Base-by-base conservation (phyloP, 176 grass and related monocot genomes). In the Eragrostis curvula region DNA sequence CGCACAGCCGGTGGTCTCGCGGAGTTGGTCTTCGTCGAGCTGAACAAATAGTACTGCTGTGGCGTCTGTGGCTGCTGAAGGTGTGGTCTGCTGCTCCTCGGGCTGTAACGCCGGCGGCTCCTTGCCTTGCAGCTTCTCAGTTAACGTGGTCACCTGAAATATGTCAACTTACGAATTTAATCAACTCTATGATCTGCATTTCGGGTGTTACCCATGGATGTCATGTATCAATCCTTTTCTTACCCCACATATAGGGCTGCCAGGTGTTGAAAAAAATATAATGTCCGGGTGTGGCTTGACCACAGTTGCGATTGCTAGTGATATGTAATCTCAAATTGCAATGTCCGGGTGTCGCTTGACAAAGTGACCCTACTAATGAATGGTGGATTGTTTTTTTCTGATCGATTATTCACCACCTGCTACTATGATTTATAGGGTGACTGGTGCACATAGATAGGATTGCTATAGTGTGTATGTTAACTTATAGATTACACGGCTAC, bases 101-200 rank as follows among this genome's bases (percentile, higher is more conserved):
- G 43, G 50, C 20, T 89, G 74, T 40, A 48, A 20, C 51, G n/a
- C 50, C 8, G 78, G 13, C 7, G 40, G n/a, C 79, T 75, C 84
- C 59, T 81, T 91, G 13, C 66, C 75, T 76, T 90, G 75, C 64
- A 96, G 88, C 62, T 88, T 91, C 68, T 99, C 87, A 0, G 88
- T 90, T 78, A 99, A 69, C 13, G 68, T 51, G 48, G 68, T 69
- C 70, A 99, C 91, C 96, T 99, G 87, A 8, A 1, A 71, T 5
- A 36, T 67, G 18, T 14, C 3, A 36, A 65, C 2, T 32, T 32
- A 13, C 1, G 29, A 29, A 63, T 13, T 63, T 29, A 28, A 6
- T 14, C 24, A 61, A 13, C 12, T 28, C 23, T 5, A 6, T 24
- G 12, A 5, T 27, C 3, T 60, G 8, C 27, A 11, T 5, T 11